These are phyloP conservation scores for Pseudogymnoascus sp. DNA, from an alignment of 2,329 filamentous ascomycete genomes.

Conservation along the genomic window DNA sequence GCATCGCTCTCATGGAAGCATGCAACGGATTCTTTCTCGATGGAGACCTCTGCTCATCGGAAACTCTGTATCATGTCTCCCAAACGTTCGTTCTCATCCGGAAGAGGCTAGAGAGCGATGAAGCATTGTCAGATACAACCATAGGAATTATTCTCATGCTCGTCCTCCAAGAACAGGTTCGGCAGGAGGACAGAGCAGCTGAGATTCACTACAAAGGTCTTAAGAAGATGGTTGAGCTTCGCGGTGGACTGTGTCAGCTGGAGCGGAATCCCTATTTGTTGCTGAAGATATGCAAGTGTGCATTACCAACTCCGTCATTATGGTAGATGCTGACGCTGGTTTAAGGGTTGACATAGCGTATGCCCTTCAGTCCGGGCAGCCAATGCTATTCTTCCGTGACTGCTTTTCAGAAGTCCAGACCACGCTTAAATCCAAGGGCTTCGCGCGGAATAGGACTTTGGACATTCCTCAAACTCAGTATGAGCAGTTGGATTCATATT, in stretches of 20 bases:
- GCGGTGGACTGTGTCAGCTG: background rate
- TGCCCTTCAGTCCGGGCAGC: background rate
- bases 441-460: background rate
- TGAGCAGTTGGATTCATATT: background rate
- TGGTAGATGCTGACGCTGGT: background rate
- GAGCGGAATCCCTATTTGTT: background rate
- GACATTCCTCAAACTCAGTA: background rate
- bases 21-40: background rate
- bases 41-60: background rate
- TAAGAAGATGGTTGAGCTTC: background rate
- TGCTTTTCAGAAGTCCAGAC: background rate
- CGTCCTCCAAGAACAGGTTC: background rate
- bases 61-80: background rate
- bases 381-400: background rate
- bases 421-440: background rate
- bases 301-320: background rate
- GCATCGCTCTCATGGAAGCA: background rate
- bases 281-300: background rate
- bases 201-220: background rate
- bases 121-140: background rate
- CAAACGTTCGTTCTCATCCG: background rate
- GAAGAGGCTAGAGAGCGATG: background rate
- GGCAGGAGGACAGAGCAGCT: background rate
- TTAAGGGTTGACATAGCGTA: background rate
- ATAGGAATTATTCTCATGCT: background rate